These are phyloP conservation scores for Trichophyton simii DNA, from an alignment of 2,329 filamentous ascomycete species.

Conservation along the genomic window DNA sequence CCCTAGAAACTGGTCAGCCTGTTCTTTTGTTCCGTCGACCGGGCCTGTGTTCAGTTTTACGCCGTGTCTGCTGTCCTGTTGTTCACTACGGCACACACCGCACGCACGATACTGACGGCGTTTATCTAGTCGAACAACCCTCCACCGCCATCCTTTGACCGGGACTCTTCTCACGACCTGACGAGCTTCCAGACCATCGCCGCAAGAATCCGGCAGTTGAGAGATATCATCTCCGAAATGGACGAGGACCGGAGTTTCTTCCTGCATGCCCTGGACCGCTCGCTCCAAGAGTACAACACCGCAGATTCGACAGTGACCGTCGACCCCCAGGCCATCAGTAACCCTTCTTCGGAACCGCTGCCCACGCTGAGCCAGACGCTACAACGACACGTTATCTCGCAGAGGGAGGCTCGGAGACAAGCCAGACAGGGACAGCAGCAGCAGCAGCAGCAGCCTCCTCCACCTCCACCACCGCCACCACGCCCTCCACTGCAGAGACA, in stretches of 20 bases:
- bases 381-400: background rate
- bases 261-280: background rate
- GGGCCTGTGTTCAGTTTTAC: background rate
- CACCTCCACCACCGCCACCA: background rate
- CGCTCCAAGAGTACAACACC: background rate
- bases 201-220: background rate
- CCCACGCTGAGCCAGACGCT: background rate
- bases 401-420: too few species aligned
- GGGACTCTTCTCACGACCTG: background rate
- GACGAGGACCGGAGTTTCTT: conserved; percentile 1
- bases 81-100: too few species aligned
- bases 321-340: background rate
- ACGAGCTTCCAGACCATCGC: background rate
- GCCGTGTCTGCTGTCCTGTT: background rate
- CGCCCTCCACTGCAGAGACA: background rate
- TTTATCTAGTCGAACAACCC: background rate
- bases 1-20: background rate
- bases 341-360: too few species aligned
- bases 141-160: background rate
- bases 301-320: background rate
- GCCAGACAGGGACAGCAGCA: too few species aligned
- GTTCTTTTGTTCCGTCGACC: background rate
- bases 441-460: too few species aligned
- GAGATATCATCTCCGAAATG: conserved; percentile 2
- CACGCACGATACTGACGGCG: too few species aligned